Conservation (phyloP, 768 basidiomycete genomes). For the Leccinum uliginosum region DNA sequence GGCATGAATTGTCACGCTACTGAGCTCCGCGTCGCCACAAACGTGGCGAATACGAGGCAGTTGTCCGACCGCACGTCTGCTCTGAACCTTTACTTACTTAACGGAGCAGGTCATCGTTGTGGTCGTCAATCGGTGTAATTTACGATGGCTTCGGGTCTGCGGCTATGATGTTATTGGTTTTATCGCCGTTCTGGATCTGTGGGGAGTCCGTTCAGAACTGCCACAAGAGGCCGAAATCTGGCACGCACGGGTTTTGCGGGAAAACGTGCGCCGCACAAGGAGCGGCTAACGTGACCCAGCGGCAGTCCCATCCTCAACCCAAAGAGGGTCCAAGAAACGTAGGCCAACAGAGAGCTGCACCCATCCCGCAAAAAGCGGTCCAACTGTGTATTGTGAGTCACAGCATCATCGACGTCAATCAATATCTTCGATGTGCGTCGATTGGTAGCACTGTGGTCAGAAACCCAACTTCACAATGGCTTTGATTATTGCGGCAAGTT, state of each 20-base stretch:
- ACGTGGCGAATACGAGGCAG: conserved; percentile 27
- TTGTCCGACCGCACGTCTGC: neutral
- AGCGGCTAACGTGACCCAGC: conserved; percentile 10
- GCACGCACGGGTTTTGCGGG: conserved; percentile 52
- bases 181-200: conserved; percentile 2
- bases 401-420: conserved; percentile 19
- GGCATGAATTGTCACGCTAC: neutral
- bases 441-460: conserved; percentile 45
- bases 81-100: conserved; percentile 9
- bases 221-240: conserved; percentile 50
- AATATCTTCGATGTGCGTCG: conserved; percentile 22
- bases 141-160: conserved; percentile 25
- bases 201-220: conserved; percentile 40
- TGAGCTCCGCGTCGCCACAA: conserved; percentile 4
- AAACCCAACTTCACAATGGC: conserved; percentile 56
- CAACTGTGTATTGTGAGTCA: conserved; percentile 25
- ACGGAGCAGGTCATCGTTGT: conserved; percentile 7
- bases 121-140: conserved; percentile 10
- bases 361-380: conserved; percentile 15
- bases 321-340: conserved; percentile 12
- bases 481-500: conserved; percentile 64
- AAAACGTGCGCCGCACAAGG: conserved; percentile 51
- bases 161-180: conserved; percentile 9
- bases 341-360: conserved; percentile 11
- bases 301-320: conserved; percentile 9